Base-by-base conservation (phyloP, 805 yeast genomes). In the Pichia heedii region DNA sequence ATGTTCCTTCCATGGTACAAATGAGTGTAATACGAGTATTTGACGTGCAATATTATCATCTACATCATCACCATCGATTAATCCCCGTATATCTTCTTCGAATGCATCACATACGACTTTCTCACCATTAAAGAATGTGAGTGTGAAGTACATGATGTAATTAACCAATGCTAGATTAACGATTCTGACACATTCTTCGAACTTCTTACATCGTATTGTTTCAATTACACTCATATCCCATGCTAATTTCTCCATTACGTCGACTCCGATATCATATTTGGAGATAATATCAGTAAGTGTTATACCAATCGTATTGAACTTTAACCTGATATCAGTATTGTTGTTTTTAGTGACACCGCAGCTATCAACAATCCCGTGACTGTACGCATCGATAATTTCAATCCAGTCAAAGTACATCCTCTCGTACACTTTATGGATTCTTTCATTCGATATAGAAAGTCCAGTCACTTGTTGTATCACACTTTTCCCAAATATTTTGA, bases 61-160 rank as follows among this genome's bases (percentile, higher is more conserved):
- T 34, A 20, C 8, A n/a, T 34, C 15, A 34, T 27, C 13, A 8
- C 13, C 52, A 3, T 66, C 66, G 51, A n/a, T n/a, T 24, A 24
- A 24, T 24, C 27, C 11, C 11, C 11, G 7, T 8, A 24, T 8
- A 8, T 24, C 27, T 24, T 24, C 27, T 6, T 29, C 15, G n/a
- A 86, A 73, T 0, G 95, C 88, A 9, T 68, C 62, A 49, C 69
- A 71, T 20, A 93, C 96, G 35, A 82, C 65, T 39, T 71, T 66
- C 58, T 82, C 82, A 15, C 96, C 96, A 29, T 95, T 96, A 50
- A 87, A 70, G 95, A 96, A 90, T 7, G 90, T 74, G 41, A 78
- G 71, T 19, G 94, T 96, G 52, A 79, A 78, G 37, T 78, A 76
- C 37, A 72, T 70, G 32, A 89, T 77, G 50, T 77, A 68, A 47